Evolutionary conservation across 148 eudicot species (phyloP), one percentile per base, ranked within the genome.

Genomic region (Diospyros lotus): DNA sequence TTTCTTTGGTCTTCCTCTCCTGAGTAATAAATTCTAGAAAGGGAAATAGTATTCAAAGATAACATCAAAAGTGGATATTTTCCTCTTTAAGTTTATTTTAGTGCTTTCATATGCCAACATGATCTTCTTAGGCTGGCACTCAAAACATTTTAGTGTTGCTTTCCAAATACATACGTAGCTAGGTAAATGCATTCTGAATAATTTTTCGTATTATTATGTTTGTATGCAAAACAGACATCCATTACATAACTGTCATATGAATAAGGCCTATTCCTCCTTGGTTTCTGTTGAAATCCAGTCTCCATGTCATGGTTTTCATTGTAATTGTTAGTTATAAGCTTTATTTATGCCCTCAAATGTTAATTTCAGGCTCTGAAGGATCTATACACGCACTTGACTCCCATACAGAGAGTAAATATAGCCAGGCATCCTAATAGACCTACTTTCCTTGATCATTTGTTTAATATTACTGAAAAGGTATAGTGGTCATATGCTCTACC

Each of bases 351-450:
- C 44, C 66, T 79, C 58, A 28, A 0, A 11, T 74, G 45, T 71
- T 13, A 28, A 43, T 72, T 89, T 74, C 84, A 94, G 98, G 93
- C 93, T 82, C 78, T 90, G 48, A 87, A 85, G 84, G 91, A 90
- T 55, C 84, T 94, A 38, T 94, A 94, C 84, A 78, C 82, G 52
- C 87, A 87, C 77, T 78, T 94, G 75, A 87, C 93, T 76, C 98
- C 97, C 43, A 91, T 91, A 77, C 97, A 94, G 73, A 91, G 98
- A 72, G 93, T 94, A 79, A 81, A 84, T 77, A 90, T 94, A 83
- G 97, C 98, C 65, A 85, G 98, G 55, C 98, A 94, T 85, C 98
- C 98, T 52, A 85, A 94, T 74, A 84, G 98, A 72, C 98, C 97
- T 71, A 94, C 98, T 63, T 88, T 83, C 80, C 97, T 91, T 86